These are phyloP conservation scores for Xylaria sp. DNA, from an alignment of 2,329 filamentous ascomycete species.

Conservation along the genomic window DNA sequence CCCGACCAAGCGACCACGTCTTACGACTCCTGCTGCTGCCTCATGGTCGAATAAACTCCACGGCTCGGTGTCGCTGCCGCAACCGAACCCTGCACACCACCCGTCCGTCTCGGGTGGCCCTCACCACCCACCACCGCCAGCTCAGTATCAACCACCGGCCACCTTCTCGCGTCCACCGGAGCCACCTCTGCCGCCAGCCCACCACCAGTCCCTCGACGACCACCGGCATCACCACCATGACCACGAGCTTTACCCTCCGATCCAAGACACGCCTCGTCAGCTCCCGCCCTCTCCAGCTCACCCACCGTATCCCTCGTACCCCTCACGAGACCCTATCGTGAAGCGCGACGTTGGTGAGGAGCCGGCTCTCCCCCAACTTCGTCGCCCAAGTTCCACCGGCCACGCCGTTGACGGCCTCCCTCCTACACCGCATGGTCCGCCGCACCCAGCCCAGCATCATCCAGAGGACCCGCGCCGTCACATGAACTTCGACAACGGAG, in stretches of 20 bases:
- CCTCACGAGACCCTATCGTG: constrained; percentile 62
- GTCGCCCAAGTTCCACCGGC: constrained; percentile 64
- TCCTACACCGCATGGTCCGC: constrained; percentile 50
- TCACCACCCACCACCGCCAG: constrained; percentile 53
- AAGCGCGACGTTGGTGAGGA: constrained; percentile 67
- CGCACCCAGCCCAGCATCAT: constrained; percentile 51
- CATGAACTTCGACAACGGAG: constrained; percentile 63
- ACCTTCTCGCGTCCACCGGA: constrained; percentile 54
- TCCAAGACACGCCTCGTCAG: constrained; percentile 64
- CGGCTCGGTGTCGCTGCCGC: constrained; percentile 57
- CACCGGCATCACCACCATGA: constrained; percentile 68
- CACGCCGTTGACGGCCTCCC: constrained; percentile 51
- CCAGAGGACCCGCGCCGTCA: constrained; percentile 61
- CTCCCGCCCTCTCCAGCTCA: constrained; percentile 58
- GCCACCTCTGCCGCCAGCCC: constrained; percentile 53
- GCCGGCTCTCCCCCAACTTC: constrained; percentile 53
- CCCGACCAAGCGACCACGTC: constrained; percentile 68
- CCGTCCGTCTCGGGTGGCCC: constrained; percentile 46
- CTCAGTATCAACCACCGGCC: constrained; percentile 49
- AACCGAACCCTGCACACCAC: constrained; percentile 53
- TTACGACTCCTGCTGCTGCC: constrained; percentile 57
- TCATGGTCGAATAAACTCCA: constrained; percentile 57
- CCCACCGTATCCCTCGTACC: constrained; percentile 56
- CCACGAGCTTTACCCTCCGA: constrained; percentile 63
- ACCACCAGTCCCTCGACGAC: constrained; percentile 59